Evolutionary conservation across 1,284 basidiomycete species (phyloP).

Genomic region (Meira miltonrushii): DNA sequence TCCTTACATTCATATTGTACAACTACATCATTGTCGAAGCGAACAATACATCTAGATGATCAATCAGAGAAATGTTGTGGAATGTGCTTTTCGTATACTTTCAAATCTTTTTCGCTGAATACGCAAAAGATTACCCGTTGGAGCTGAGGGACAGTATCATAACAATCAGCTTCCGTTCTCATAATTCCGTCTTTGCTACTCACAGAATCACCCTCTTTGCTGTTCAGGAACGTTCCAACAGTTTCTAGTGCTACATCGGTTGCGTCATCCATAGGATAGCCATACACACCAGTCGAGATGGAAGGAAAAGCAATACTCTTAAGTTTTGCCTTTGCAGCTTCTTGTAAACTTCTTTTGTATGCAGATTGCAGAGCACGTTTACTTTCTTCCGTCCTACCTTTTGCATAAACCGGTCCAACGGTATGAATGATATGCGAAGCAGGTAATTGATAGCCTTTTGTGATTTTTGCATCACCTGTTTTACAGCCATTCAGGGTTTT

Average conservation of each 20-base stretch:
- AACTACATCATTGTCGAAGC: too few species aligned
- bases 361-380: slow-evolving; percentile 57
- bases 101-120: slow-evolving; percentile 30
- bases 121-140: slow-evolving; percentile 39
- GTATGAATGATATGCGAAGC: slow-evolving; percentile 77
- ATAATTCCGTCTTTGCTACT: background rate
- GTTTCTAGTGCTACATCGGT: slow-evolving; percentile 28
- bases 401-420: slow-evolving; percentile 60
- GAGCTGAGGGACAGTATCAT: slow-evolving; percentile 14
- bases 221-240: slow-evolving; percentile 29
- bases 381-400: slow-evolving; percentile 37
- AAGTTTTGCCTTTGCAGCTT: slow-evolving; percentile 16
- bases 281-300: slow-evolving; percentile 49
- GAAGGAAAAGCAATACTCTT: slow-evolving; percentile 42
- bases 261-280: slow-evolving; percentile 42
- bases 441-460: slow-evolving; percentile 55
- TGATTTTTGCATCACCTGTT: slow-evolving; percentile 79
- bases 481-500: slow-evolving; percentile 60
- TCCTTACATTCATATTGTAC: too few species aligned
- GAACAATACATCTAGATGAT: too few species aligned
- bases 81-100: slow-evolving; percentile 14
- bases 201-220: slow-evolving; percentile 18
- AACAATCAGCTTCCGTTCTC: too few species aligned
- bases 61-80: too few species aligned
- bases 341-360: slow-evolving; percentile 32